A percentile compares a stretch with the other conserved stretches of the same genome.
These are phyloP conservation scores for Penicillium sp. DNA, from an alignment of 2,329 filamentous ascomycete species.

Conservation along the genomic window DNA sequence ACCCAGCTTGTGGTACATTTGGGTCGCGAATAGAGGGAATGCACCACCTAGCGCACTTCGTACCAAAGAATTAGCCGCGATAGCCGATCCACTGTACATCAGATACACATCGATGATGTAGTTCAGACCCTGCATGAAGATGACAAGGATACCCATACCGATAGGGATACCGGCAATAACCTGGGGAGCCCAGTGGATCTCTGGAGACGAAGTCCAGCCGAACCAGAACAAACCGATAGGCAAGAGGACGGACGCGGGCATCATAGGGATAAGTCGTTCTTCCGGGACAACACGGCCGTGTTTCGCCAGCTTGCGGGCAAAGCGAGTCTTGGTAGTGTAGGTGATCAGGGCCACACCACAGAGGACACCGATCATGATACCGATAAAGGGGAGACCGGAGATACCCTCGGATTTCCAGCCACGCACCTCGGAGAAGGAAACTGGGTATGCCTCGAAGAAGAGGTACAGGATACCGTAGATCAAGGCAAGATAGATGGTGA, in stretches of 20 bases:
- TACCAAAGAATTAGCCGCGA: slow-evolving; percentile 44
- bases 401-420: slow-evolving; percentile 43
- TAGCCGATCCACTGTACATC: slow-evolving; percentile 44
- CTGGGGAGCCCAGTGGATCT: slow-evolving; percentile 52
- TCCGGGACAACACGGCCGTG: slow-evolving; percentile 43
- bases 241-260: slow-evolving; percentile 48
- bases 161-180: slow-evolving; percentile 50
- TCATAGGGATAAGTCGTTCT: slow-evolving; percentile 52
- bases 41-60: slow-evolving; percentile 40
- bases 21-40: slow-evolving; percentile 38
- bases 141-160: slow-evolving; percentile 49
- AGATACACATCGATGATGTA: slow-evolving; percentile 50
- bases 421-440: slow-evolving; percentile 43
- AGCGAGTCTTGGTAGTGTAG: slow-evolving; percentile 46
- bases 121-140: slow-evolving; percentile 49
- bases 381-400: slow-evolving; percentile 44
- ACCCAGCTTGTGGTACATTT: slow-evolving; percentile 44
- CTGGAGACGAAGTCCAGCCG: slow-evolving; percentile 51
- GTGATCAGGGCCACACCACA: slow-evolving; percentile 42
- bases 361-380: slow-evolving; percentile 39
- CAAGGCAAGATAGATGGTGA: slow-evolving; percentile 51
- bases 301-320: slow-evolving; percentile 38
- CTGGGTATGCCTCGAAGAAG: slow-evolving; percentile 48
- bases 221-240: slow-evolving; percentile 57
- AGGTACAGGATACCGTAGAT: slow-evolving; percentile 44